A percentile compares a stretch with the other conserved stretches of the same genome.
Conservation (phyloP, 2,329 filamentous ascomycete genomes). For the Epichloe elymi region DNA sequence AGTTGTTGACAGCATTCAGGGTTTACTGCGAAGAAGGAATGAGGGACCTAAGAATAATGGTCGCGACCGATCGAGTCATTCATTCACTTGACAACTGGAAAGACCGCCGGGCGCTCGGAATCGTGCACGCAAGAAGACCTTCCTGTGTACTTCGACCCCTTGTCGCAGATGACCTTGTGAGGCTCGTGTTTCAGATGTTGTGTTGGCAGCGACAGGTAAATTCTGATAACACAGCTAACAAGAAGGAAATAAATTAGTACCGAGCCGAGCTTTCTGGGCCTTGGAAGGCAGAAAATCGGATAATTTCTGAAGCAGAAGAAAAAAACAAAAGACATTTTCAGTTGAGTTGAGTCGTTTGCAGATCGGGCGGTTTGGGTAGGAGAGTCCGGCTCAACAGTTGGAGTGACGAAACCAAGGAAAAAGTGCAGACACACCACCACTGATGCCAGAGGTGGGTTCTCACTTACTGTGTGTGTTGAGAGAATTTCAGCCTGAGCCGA, state of each 20-base stretch:
- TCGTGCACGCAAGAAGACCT: not conserved
- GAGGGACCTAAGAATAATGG: not conserved
- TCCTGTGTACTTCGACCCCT: not conserved
- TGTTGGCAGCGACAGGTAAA: not conserved
- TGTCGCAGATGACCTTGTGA: not conserved
- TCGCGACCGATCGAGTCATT: not conserved
- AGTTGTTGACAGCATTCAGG: not conserved
- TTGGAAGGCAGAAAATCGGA: not conserved
- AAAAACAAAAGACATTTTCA: not conserved
- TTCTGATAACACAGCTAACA: not conserved
- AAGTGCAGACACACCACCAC: not conserved
- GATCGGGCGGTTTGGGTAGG: not conserved
- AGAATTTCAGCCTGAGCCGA: not conserved
- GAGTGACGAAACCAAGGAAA: not conserved
- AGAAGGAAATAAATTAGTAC: not conserved
- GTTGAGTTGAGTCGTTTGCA: not conserved
- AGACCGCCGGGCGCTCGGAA: not conserved
- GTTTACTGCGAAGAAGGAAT: not conserved
- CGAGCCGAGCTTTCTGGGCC: not conserved
- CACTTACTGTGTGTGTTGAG: conserved; percentile 1
- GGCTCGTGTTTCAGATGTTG: conserved; percentile 3
- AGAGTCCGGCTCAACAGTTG: not conserved
- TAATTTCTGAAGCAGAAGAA: not conserved
- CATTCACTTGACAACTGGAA: not conserved
- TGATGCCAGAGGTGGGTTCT: not conserved